phyloP scores from a whole-genome alignment of 2,329 filamentous ascomycete genomes.

The Ceratocystis huliohia region DNA sequence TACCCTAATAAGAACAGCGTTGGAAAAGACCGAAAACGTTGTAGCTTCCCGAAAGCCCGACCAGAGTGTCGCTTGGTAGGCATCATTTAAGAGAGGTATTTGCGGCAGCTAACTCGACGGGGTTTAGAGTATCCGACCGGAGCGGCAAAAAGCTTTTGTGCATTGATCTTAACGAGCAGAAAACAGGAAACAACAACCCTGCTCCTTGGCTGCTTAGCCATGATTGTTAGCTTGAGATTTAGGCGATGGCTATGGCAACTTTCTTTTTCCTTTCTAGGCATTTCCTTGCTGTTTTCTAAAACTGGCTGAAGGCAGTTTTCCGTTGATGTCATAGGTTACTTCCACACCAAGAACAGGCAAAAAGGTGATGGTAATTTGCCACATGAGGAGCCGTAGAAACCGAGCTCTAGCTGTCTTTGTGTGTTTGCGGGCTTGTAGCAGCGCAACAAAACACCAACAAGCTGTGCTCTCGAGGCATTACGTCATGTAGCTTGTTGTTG shows the following conservation, averaged over 20 bases:
- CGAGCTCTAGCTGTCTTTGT: background rate
- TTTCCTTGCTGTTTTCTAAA: background rate
- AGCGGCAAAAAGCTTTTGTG: background rate
- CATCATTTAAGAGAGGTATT: background rate
- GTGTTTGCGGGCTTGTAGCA: no score
- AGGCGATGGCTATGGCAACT: background rate
- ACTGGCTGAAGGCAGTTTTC: background rate
- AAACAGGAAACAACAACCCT: background rate
- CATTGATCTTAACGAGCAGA: background rate
- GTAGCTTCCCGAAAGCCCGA: no score
- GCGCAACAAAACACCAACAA: no score
- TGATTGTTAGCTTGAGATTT: background rate
- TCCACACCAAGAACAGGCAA: background rate
- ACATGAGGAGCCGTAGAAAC: background rate
- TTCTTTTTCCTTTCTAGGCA: background rate
- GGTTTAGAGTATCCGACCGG: background rate
- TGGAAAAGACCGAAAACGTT: background rate
- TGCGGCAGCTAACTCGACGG: background rate
- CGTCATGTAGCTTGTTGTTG: background rate
- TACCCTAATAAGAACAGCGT: background rate
- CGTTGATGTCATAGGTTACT: constrained; percentile 4
- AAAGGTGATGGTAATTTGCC: background rate
- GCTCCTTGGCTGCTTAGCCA: background rate
- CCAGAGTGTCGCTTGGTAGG: no score
- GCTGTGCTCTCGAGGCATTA: background rate